Conservation (phyloP, 2,329 filamentous ascomycete species). For the Capronia americana region DNA sequence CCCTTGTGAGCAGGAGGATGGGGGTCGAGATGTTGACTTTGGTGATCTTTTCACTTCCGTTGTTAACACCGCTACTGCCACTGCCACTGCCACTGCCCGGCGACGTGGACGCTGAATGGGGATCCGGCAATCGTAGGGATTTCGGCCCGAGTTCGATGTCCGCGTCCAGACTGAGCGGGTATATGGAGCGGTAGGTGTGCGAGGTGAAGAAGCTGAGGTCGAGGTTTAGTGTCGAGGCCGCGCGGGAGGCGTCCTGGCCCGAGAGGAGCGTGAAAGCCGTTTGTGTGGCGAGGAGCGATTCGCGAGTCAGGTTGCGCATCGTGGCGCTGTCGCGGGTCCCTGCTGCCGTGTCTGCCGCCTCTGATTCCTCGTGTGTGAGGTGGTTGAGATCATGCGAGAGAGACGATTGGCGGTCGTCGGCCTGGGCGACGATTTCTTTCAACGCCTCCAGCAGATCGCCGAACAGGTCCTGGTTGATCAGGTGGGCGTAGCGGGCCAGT, state of each 20-base stretch:
- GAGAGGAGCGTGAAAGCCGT: slow-evolving; percentile 96
- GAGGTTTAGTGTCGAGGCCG: slow-evolving; percentile 79
- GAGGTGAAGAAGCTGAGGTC: slow-evolving; percentile 95
- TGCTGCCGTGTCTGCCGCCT: slow-evolving; percentile 42
- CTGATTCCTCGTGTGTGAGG: slow-evolving; percentile 42
- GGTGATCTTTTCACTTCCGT: slow-evolving; percentile 50
- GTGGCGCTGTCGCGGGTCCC: slow-evolving; percentile 57
- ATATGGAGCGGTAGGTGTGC: slow-evolving; percentile 86
- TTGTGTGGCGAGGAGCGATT: slow-evolving; percentile 90
- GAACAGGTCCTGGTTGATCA: slow-evolving; percentile 99
- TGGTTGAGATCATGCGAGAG: slow-evolving; percentile 45
- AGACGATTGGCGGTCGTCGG: slow-evolving; percentile 51
- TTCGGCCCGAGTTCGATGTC: slow-evolving; percentile 84
- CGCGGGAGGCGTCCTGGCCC: slow-evolving; percentile 89
- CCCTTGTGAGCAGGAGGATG: slow-evolving; percentile 87
- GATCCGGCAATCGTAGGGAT: slow-evolving; percentile 73
- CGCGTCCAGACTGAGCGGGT: slow-evolving; percentile 77
- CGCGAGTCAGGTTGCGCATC: slow-evolving; percentile 77
- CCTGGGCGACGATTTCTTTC: slow-evolving; percentile 86
- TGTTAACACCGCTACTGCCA: slow-evolving; percentile 6
- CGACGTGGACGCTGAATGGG: slow-evolving; percentile 55
- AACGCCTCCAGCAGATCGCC: slow-evolving; percentile 93
- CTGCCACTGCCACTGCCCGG: background rate
- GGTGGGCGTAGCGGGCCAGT: slow-evolving; percentile 87
- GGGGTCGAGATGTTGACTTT: slow-evolving; percentile 96